Percentiles rank a stretch among this genome's conserved stretches.
Evolutionary conservation across 2,329 filamentous ascomycete genomes (phyloP).

Genomic region (Lasiodiplodia theobromae): DNA sequence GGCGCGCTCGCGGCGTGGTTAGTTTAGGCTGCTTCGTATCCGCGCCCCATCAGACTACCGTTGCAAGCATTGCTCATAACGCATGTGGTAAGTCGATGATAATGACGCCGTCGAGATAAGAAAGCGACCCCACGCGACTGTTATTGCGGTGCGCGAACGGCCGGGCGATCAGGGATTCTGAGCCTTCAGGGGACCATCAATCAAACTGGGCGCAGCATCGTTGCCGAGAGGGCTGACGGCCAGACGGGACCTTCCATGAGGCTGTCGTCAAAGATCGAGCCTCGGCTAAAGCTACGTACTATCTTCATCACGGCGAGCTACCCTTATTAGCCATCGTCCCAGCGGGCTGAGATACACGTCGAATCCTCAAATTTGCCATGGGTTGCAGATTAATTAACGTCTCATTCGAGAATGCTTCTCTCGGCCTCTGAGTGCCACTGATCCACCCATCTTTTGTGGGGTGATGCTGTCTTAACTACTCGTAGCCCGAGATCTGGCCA

Average conservation of each 20-base stretch:
- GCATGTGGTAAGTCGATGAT: neutral
- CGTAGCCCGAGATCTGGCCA: slow-evolving; percentile 14
- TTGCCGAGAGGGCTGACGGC: slow-evolving; percentile 6
- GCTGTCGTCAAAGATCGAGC: neutral
- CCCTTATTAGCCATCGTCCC: slow-evolving; percentile 21
- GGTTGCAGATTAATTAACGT: slow-evolving; percentile 20
- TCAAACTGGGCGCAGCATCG: neutral
- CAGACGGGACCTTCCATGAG: slow-evolving; percentile 15
- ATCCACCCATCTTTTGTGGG: neutral
- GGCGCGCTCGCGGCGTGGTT: neutral
- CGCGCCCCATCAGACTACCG: neutral
- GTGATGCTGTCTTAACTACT: slow-evolving; percentile 1
- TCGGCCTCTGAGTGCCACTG: slow-evolving; percentile 7
- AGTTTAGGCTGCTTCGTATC: slow-evolving; percentile 1
- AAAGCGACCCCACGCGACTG: slow-evolving; percentile 18
- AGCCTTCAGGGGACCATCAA: neutral
- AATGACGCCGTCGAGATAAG: slow-evolving; percentile 22
- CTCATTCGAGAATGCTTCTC: slow-evolving; percentile 25
- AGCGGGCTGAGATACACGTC: slow-evolving; percentile 16
- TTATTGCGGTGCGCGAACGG: slow-evolving; percentile 11
- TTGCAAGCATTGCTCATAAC: slow-evolving; percentile 16
- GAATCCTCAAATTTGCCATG: slow-evolving; percentile 18
- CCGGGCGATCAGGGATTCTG: slow-evolving; percentile 24
- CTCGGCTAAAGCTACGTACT: slow-evolving; percentile 7
- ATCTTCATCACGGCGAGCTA: slow-evolving; percentile 9